Percentiles rank a stretch among this genome's conserved stretches.
phyloP scores from a whole-genome alignment of 305 asterid species.

The Fraxinus latifolia region DNA sequence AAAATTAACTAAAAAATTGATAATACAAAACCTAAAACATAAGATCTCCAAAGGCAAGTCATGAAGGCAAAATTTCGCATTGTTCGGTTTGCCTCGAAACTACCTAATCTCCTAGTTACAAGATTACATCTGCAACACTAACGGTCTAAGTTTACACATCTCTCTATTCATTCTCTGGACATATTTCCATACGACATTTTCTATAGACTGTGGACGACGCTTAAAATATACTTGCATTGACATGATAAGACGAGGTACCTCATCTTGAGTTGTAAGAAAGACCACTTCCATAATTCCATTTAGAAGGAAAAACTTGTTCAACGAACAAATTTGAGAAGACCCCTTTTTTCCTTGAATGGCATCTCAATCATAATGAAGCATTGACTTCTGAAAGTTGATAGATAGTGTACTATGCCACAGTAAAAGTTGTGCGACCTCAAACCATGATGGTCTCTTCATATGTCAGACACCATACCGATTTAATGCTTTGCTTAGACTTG shows the following conservation, averaged over 20 bases:
- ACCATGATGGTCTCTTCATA: neutral
- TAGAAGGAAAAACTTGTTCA: neutral
- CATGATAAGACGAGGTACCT: neutral
- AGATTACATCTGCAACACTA: neutral
- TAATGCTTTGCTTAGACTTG: constrained; percentile 72
- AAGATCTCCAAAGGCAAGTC: neutral
- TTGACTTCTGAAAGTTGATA: neutral
- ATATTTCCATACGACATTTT: neutral
- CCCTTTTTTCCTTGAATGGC: neutral
- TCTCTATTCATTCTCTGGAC: neutral
- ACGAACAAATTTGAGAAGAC: neutral
- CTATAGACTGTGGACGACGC: neutral
- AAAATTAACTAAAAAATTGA: neutral
- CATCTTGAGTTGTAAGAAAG: neutral
- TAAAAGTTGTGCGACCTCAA: neutral
- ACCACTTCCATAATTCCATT: neutral
- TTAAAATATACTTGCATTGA: neutral
- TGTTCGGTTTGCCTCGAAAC: neutral
- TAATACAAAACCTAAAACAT: neutral
- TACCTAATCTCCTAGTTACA: neutral
- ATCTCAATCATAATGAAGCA: neutral
- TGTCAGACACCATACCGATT: constrained; percentile 68
- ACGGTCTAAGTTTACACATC: neutral
- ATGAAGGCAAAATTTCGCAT: neutral
- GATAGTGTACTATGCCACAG: neutral